These are phyloP conservation scores for Schoenoplectus tabernaemontani DNA, from an alignment of 202 grass and related monocot genomes.

Conservation along the genomic window DNA sequence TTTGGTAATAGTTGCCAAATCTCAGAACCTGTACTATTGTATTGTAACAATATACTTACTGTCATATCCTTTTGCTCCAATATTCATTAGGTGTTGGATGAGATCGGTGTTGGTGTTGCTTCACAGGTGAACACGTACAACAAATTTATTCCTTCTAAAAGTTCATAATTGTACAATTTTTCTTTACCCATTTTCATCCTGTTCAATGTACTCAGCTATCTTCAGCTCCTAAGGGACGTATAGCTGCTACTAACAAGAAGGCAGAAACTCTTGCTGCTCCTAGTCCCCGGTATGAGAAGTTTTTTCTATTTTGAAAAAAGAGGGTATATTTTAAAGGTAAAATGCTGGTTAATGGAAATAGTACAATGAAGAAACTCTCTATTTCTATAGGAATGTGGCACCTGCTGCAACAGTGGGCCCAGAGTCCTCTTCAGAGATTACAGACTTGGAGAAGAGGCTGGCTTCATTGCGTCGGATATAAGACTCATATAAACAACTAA, in stretches of 20 bases:
- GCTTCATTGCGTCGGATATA: constrained; percentile 75
- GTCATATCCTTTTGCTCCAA: background rate
- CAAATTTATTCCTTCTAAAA: background rate
- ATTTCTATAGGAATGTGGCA: constrained; percentile 24
- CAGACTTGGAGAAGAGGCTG: constrained; percentile 81
- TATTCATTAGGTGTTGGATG: constrained; percentile 76
- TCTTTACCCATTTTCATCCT: constrained; percentile 13
- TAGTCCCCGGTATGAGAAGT: constrained; percentile 59
- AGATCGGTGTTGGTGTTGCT: constrained; percentile 94
- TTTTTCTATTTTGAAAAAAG: background rate
- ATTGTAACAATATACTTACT: constrained; percentile 15
- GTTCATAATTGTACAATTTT: constrained; percentile 17
- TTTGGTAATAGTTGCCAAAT: background rate
- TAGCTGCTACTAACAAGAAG: constrained; percentile 54
- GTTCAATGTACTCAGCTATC: constrained; percentile 50
- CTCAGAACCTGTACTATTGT: background rate
- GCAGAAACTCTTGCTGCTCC: constrained; percentile 26
- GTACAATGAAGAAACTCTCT: background rate
- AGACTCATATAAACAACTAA: constrained; percentile 13
- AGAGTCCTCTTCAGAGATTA: constrained; percentile 55
- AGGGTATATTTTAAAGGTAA: background rate
- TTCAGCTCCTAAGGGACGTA: constrained; percentile 84
- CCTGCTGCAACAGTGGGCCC: constrained; percentile 30
- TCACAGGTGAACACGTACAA: constrained; percentile 57
- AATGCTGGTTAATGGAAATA: background rate